Base-by-base conservation (phyloP, 2,329 filamentous ascomycete genomes). In the Aspergillus persii region DNA sequence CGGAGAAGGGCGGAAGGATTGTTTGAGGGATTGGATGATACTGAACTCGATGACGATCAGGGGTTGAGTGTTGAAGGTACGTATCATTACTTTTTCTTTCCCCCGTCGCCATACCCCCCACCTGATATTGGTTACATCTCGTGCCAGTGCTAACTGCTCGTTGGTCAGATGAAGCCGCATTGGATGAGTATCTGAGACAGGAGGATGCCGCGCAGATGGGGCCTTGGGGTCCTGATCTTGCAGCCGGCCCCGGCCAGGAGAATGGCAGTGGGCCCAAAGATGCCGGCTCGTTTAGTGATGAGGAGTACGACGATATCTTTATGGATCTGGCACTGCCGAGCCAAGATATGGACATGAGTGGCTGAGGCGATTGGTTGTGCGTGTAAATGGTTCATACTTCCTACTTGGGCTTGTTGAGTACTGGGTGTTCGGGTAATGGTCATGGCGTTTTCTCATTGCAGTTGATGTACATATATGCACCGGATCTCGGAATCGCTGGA, bases 231-330 rank as follows among this genome's bases (percentile, higher is more conserved):
- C 23, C 61, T 23, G 44, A 15, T 59, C 41, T 15, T n/a, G 44
- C 62, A 53, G 33, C 39, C 50, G 29, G 56, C 30, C 18, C n/a
- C 11, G 23, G 23, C 57, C 36, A 39, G 36, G 36, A 15, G 15
- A 12, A 12, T 41, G 4, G 12, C 15, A n/a, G n/a, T 41, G 36
- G 36, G 12, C 2, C 36, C 15, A 41, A 63, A 30, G 59, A 60
- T 50, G 29, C 49, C 9, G 58, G 57, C 27, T 63, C 64, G 46
- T 74, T 71, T 56, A 71, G 81, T 64, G 84, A 86, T 61, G 84
- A 85, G n/a, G 84, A 86, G 62, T 87, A 86, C 66, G 84, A 87
- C 66, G 76, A 77, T 62, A 76, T 87, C 7, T 87, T 96, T 70
- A 84, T 85, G 78, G 86, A 91, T 64, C 71, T 90, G 41, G 73